These are phyloP conservation scores for Cordyceps cateniannulata DNA, from an alignment of 2,329 filamentous ascomycete species.

Conservation along the genomic window DNA sequence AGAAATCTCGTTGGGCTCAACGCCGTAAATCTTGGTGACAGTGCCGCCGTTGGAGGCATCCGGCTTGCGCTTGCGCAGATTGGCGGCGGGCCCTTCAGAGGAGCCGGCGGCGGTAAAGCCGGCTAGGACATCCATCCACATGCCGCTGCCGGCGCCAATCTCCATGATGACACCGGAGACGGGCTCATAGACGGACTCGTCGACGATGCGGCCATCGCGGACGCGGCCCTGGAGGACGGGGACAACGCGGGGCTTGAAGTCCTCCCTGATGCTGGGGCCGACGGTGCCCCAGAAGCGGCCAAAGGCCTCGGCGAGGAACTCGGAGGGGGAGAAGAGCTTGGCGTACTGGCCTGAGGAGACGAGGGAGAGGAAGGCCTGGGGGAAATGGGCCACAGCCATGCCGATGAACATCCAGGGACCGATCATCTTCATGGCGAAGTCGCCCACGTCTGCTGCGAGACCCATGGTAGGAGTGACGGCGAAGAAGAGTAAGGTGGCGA, in stretches of 20 bases:
- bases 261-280: constrained; percentile 43
- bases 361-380: constrained; percentile 41
- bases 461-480: background rate
- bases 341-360: constrained; percentile 26
- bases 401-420: constrained; percentile 48
- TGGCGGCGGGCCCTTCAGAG: constrained; percentile 13
- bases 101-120: constrained; percentile 18
- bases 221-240: constrained; percentile 49
- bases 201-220: constrained; percentile 28
- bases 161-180: constrained; percentile 51
- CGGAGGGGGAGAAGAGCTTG: constrained; percentile 34
- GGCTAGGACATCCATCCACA: constrained; percentile 52
- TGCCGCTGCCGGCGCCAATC: constrained; percentile 54
- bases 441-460: background rate
- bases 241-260: constrained; percentile 36
- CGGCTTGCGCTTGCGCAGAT: constrained; percentile 23
- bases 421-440: constrained; percentile 29
- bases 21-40: constrained; percentile 50
- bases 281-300: constrained; percentile 51
- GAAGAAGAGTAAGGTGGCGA: background rate
- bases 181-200: constrained; percentile 27
- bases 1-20: constrained; percentile 55
- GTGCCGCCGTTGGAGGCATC: constrained; percentile 17
- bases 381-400: constrained; percentile 42
- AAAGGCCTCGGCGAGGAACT: constrained; percentile 50